A percentile compares a stretch with the other conserved stretches of the same genome.
phyloP scores from a whole-genome alignment of 1,139 yeast genomes.

The Hansenula anomala region DNA sequence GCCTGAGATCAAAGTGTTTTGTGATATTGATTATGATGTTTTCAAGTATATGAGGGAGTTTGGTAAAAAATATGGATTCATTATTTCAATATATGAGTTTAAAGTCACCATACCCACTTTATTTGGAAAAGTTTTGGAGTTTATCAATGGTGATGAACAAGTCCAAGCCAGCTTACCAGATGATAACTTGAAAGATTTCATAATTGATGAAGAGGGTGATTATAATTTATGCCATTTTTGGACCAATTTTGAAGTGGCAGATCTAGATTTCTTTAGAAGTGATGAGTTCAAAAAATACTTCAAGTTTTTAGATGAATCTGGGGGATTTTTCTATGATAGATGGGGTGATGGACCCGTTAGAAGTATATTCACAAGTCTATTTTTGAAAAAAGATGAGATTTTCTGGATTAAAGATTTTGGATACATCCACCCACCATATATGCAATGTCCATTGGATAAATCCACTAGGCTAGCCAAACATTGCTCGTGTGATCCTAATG shows the following conservation, averaged over 20 bases:
- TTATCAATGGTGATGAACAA: constrained; percentile 38
- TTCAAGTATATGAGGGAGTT: constrained; percentile 44
- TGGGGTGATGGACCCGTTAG: constrained; percentile 68
- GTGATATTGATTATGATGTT: constrained; percentile 51
- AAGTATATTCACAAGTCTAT: constrained; percentile 50
- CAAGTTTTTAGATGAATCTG: constrained; percentile 43
- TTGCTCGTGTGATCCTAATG: constrained; percentile 40
- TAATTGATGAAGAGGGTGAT: constrained; percentile 44
- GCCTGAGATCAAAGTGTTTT: constrained; percentile 49
- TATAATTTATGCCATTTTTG: constrained; percentile 61
- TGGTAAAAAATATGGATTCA: constrained; percentile 47
- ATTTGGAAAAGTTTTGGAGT: constrained; percentile 52
- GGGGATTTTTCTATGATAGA: constrained; percentile 59
- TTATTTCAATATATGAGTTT: constrained; percentile 63
- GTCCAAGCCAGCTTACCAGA: constrained; percentile 40
- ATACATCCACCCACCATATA: constrained; percentile 51
- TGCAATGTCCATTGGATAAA: constrained; percentile 50
- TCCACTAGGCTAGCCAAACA: constrained; percentile 36
- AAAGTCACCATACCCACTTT: constrained; percentile 52
- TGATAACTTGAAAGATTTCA: constrained; percentile 44
- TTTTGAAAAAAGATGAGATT: constrained; percentile 39
- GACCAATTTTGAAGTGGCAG: constrained; percentile 58
- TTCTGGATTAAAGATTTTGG: constrained; percentile 55
- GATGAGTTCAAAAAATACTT: constrained; percentile 45
- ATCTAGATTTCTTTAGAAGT: constrained; percentile 49